phyloP scores from a whole-genome alignment of 1,139 yeast genomes.

The Hyphopichia pseudoburtonii region DNA sequence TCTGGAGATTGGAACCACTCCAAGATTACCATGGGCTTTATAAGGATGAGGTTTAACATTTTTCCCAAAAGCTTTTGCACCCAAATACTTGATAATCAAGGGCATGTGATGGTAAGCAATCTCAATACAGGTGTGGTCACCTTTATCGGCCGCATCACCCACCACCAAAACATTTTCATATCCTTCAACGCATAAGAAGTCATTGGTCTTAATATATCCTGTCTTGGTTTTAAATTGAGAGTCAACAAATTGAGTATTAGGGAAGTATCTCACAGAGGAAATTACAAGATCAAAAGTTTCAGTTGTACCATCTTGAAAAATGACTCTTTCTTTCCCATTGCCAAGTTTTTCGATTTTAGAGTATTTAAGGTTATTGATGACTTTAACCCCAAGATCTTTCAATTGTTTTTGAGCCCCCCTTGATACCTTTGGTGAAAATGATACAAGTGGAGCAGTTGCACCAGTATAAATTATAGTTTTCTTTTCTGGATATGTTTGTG shows the following conservation, averaged over 20 bases:
- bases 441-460: conserved; percentile 21
- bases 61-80: conserved; percentile 17
- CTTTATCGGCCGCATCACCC: conserved; percentile 32
- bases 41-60: conserved; percentile 13
- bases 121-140: conserved; percentile 24
- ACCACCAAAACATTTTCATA: conserved; percentile 27
- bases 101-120: conserved; percentile 23
- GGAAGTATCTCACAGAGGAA: conserved; percentile 28
- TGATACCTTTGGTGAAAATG: conserved; percentile 13
- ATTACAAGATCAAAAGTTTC: conserved; percentile 25
- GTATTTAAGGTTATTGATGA: conserved; percentile 22
- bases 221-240: conserved; percentile 13
- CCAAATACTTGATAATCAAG: conserved; percentile 12
- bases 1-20: conserved; percentile 33
- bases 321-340: conserved; percentile 7
- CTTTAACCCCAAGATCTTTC: conserved; percentile 21
- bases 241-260: conserved; percentile 12
- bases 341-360: conserved; percentile 4
- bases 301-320: conserved; percentile 15
- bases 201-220: conserved; percentile 27
- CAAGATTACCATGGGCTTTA: conserved; percentile 9
- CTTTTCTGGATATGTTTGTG: conserved; percentile 14
- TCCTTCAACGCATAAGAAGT: conserved; percentile 21
- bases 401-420: conserved; percentile 20
- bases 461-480: conserved; percentile 30